Base-by-base conservation (phyloP, 495 filamentous ascomycete genomes). In the Amorphotheca resinae region DNA sequence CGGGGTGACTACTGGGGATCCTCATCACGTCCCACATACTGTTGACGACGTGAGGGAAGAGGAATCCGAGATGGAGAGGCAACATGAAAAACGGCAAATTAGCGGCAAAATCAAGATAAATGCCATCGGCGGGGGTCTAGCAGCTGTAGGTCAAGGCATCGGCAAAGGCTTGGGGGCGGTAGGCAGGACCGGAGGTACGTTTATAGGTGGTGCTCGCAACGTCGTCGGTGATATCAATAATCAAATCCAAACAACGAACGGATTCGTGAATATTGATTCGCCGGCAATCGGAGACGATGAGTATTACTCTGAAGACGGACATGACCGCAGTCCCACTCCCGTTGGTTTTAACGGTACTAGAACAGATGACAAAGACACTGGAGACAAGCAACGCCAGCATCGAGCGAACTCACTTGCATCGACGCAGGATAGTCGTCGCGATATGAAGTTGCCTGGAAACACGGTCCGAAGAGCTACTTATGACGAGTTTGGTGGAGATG, bases 1-100 rank as follows among this genome's bases (percentile, higher is more conserved):
- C 41, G 93, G 93, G 44, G 57, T 88, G 44, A 91, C 79, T 54
- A 77, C 82, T n/a, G 89, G 87, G 39, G 72, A 88, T 46, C 84
- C 84, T 44, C 81, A 93, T 46, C 73, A 91, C 49, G 70, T 83
- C 11, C 80, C 76, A 2, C 83, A 88, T 42, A 80, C 77, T 3
- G 55, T 91, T 8, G 68, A 68, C 12, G 80, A 87, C 35, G 69
- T 72, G n/a, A 59, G 87, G 21, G 67, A 69, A 16, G 74, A 76
- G 38, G 52, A 51, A 33, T 23, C 48, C 22, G 34, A 45, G 22
- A 50, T 45, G 44, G 36, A 15, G 48, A 53, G 54, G 55, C 31
- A 59, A 47, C 26, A 60, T 59, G 55, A 49, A n/a, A 58, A 63
- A 28, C 23, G 40, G 9, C 48, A 54, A 34, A 46, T 8, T 21